Evolutionary conservation across 345 rosid genomes (phyloP), one percentile per base, ranked within the genome.

Genomic region (Gossypium rotundifolium): DNA sequence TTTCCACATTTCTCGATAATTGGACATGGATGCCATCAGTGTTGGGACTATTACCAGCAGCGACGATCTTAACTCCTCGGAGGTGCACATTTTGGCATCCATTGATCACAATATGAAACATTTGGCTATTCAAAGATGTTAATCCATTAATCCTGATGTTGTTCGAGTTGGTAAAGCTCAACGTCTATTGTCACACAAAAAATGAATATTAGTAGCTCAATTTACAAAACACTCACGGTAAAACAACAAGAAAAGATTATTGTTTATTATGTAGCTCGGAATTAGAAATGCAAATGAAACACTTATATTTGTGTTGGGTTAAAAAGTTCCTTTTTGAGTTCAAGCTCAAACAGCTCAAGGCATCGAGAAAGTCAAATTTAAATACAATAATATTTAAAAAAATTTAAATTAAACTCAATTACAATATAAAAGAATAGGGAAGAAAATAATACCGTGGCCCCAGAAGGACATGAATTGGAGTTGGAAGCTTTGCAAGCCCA

Each of bases 401-500:
- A 29, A 3, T 25, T 23, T 11, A 12, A 25, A 29, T 29, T 29
- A 29, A 4, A 29, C 38, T 29, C 38, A 29, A 29, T 4, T 29
- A 29, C 1, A 29, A 29, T 29, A 29, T 29, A 49, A 5, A 49
- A 52, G 6, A 14, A 4, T 1, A 14, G 17, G 8, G 8, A 52
- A 48, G 22, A 3, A 18, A 18, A 16, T 40, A 3, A 4, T 81
- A 88, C 91, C 87, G 88, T 83, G 67, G 90, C 88, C 52, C 90
- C 91, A 59, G 38, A 38, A 14, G 88, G 92, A 72, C 91, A 88
- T 52, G 55, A 52, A 25, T 57, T 29, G 22, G 3, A n/a, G 7
- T 40, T 5, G 71, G 76, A 73, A 25, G 79, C 55, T n/a, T 88
- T 87, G 70, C 91, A 87, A 61, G 60, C 83, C 92, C 91, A 90